A percentile compares a stretch with the other conserved stretches of the same genome.
phyloP scores from a whole-genome alignment of 2,329 filamentous ascomycete species.

The Macrophomina phaseolina region DNA sequence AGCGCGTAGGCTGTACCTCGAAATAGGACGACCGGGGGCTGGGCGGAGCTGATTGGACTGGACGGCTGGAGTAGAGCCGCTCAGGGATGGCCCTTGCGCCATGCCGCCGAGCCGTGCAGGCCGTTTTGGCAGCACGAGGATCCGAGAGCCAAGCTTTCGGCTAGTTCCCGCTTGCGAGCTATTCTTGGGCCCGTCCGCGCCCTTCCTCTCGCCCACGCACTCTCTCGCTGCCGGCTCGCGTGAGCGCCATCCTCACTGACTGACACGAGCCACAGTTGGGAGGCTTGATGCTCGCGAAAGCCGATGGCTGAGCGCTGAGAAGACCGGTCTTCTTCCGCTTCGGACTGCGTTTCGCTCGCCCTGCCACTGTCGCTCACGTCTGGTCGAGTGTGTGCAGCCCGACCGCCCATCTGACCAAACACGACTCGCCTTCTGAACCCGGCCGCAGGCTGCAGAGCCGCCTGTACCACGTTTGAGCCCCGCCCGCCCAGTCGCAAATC shows the following conservation, averaged over 20 bases:
- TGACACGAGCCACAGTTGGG: not conserved
- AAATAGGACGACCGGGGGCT: slow-evolving; percentile 11
- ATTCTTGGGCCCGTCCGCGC: slow-evolving; percentile 6
- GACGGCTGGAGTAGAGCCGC: slow-evolving; percentile 1
- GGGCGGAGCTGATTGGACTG: slow-evolving; percentile 1
- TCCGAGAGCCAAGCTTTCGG: slow-evolving; percentile 21
- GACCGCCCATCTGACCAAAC: not conserved
- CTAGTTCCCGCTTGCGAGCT: slow-evolving; percentile 16
- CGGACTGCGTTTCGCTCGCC: not conserved
- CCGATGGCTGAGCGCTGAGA: slow-evolving; percentile 4
- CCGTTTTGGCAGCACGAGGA: not conserved
- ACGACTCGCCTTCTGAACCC: not conserved
- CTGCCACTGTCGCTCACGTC: not conserved
- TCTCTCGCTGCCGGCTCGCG: not conserved
- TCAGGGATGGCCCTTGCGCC: slow-evolving; percentile 18
- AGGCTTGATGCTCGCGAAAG: not conserved
- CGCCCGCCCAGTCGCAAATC: not conserved
- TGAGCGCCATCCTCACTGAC: not conserved
- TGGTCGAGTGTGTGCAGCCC: not conserved
- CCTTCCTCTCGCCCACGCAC: not conserved
- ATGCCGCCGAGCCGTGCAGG: slow-evolving; percentile 3
- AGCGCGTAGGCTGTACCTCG: slow-evolving; percentile 23
- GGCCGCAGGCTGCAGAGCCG: slow-evolving; percentile 18
- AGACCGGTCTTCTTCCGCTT: not conserved
- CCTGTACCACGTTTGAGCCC: slow-evolving; percentile 16